phyloP scores from a whole-genome alignment of 1,139 yeast genomes.

The Komagataea norvegica region DNA sequence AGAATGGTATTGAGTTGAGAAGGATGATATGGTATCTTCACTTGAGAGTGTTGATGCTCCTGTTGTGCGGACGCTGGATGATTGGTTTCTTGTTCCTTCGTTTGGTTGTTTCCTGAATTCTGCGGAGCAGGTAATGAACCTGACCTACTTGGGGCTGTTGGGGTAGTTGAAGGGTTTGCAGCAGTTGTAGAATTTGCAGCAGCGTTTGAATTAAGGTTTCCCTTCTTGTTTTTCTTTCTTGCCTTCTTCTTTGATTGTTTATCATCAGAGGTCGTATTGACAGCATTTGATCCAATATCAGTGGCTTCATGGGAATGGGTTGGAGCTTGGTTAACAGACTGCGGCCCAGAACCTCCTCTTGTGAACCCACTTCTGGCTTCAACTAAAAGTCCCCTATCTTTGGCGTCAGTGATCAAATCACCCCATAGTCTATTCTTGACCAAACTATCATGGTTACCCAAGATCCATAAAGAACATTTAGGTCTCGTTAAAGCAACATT shows the following conservation, averaged over 20 bases:
- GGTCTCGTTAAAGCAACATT: slow-evolving; percentile 96
- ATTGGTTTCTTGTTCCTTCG: too few species aligned
- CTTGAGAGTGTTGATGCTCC: too few species aligned
- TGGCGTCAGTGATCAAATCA: slow-evolving; percentile 60
- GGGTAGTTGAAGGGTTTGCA: neutral
- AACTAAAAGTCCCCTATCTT: slow-evolving; percentile 37
- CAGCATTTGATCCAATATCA: too few species aligned
- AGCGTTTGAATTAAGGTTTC: too few species aligned
- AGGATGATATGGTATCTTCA: neutral
- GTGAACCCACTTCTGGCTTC: slow-evolving; percentile 34
- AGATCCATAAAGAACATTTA: slow-evolving; percentile 82
- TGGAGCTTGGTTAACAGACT: neutral
- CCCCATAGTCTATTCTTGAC: slow-evolving; percentile 64
- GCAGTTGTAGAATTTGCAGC: neutral
- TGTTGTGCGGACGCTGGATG: too few species aligned
- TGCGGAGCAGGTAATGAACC: slow-evolving; percentile 9
- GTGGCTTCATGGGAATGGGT: neutral
- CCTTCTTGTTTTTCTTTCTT: neutral
- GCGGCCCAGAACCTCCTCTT: slow-evolving; percentile 1
- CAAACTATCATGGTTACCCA: slow-evolving; percentile 72
- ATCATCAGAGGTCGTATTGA: too few species aligned
- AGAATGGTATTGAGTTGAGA: too few species aligned
- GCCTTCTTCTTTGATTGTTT: too few species aligned
- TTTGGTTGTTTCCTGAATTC: neutral
- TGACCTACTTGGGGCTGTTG: slow-evolving; percentile 10